These are phyloP conservation scores for Backusella luteola DNA, from an alignment of 192 early-diverging fungal species.

Conservation along the genomic window DNA sequence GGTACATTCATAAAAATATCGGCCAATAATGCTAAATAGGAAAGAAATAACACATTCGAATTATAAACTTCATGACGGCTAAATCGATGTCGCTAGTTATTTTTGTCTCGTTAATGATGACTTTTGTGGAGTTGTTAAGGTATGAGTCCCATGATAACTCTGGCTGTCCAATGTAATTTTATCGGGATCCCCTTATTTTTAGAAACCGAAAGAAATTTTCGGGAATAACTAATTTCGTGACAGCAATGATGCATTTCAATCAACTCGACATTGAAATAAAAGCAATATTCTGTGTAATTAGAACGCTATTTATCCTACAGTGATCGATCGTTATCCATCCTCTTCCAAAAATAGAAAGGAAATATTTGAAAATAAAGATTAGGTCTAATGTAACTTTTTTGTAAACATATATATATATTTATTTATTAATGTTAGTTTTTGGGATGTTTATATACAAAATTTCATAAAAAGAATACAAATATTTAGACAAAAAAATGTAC, in stretches of 20 bases:
- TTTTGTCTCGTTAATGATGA: background rate
- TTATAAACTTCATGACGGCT: background rate
- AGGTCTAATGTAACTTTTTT: background rate
- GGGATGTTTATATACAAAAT: background rate
- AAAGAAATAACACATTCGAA: background rate
- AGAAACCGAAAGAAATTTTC: background rate
- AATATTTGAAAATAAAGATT: background rate
- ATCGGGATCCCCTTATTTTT: background rate
- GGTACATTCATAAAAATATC: background rate
- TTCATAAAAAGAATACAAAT: slow-evolving; percentile 5
- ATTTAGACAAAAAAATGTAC: background rate
- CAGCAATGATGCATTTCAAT: background rate
- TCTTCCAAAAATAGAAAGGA: background rate
- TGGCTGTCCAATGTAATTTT: background rate
- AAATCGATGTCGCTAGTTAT: background rate
- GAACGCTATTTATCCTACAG: background rate
- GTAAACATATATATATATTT: background rate
- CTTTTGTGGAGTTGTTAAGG: background rate
- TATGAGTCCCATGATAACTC: background rate
- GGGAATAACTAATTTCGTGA: background rate
- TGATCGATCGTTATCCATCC: background rate
- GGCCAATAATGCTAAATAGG: background rate
- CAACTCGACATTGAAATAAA: background rate
- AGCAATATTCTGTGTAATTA: background rate
- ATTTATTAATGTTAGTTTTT: background rate